These are phyloP conservation scores for Fonsecaea nubica DNA, from an alignment of 2,329 filamentous ascomycete species.

Conservation along the genomic window DNA sequence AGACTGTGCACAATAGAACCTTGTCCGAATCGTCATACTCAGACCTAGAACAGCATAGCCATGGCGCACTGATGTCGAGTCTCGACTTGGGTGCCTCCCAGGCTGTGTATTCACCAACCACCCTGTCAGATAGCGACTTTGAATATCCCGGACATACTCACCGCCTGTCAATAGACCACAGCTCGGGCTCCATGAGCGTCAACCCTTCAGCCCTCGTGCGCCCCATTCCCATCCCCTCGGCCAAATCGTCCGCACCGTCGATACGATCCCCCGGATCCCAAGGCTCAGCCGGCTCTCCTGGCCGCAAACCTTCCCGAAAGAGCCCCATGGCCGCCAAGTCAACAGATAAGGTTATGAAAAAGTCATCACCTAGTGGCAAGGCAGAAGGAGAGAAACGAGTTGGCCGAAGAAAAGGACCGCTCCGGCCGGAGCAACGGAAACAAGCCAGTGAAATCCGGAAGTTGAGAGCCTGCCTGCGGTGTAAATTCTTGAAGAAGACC, in stretches of 20 bases:
- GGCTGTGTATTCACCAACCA: conserved; percentile 82
- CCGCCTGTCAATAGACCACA: conserved; percentile 51
- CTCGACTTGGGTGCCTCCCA: conserved; percentile 80
- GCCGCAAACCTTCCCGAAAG: conserved; percentile 71
- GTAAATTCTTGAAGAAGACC: conserved; percentile 99
- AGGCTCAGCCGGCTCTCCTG: conserved; percentile 67
- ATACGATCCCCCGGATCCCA: conserved; percentile 66
- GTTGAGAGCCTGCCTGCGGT: conserved; percentile 87
- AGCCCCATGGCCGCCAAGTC: conserved; percentile 80
- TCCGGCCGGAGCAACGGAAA: conserved; percentile 91
- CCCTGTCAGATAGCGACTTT: conserved; percentile 73
- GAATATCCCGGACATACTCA: conserved; percentile 52
- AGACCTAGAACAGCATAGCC: conserved; percentile 66
- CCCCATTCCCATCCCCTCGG: conserved; percentile 63
- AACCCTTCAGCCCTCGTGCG: conserved; percentile 72
- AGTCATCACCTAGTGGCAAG: conserved; percentile 73
- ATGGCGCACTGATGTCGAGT: conserved; percentile 73
- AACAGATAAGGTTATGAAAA: conserved; percentile 82
- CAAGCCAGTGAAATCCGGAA: conserved; percentile 97
- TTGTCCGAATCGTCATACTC: conserved; percentile 84
- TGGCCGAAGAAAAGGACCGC: conserved; percentile 84
- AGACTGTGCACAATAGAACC: conserved; percentile 86
- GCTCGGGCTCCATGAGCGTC: conserved; percentile 56
- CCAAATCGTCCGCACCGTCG: conserved; percentile 60
- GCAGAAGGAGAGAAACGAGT: conserved; percentile 93